Conservation (phyloP, 2,329 filamentous ascomycete species). For the Scytalidium lignicola region DNA sequence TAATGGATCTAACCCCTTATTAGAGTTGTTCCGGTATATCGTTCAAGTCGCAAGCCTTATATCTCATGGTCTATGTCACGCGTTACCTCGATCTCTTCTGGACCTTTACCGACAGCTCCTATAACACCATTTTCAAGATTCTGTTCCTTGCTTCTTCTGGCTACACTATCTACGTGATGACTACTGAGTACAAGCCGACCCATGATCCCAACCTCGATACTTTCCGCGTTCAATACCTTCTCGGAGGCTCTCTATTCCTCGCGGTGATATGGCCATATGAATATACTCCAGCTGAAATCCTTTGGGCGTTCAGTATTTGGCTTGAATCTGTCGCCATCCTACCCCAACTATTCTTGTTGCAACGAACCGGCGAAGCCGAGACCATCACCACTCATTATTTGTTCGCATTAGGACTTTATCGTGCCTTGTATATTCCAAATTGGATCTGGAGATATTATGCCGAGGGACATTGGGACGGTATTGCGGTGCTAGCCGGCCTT, state of each 20-base stretch:
- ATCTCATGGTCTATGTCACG: slow-evolving; percentile 88
- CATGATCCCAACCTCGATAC: slow-evolving; percentile 97
- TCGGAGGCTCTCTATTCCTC: slow-evolving; percentile 73
- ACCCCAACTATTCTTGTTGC: slow-evolving; percentile 96
- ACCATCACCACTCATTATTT: slow-evolving; percentile 99
- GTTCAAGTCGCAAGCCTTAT: slow-evolving; percentile 96
- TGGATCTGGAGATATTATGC: slow-evolving; percentile 90
- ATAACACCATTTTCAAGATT: slow-evolving; percentile 95
- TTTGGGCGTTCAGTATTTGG: slow-evolving; percentile 99
- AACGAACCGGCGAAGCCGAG: slow-evolving; percentile 94
- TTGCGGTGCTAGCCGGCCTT: slow-evolving; percentile 82
- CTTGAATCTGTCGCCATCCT: slow-evolving; percentile 94
- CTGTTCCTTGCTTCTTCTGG: slow-evolving; percentile 85
- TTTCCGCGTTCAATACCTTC: slow-evolving; percentile 92
- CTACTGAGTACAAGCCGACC: slow-evolving; percentile 93
- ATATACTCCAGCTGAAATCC: slow-evolving; percentile 78
- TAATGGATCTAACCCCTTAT: not conserved
- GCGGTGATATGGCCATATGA: slow-evolving; percentile 80
- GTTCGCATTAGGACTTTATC: slow-evolving; percentile 86
- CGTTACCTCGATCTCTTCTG: slow-evolving; percentile 92
- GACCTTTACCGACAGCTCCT: slow-evolving; percentile 64
- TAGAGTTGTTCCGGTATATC: slow-evolving; percentile 84
- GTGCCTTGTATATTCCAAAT: slow-evolving; percentile 95
- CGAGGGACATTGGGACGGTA: slow-evolving; percentile 78
- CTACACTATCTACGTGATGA: slow-evolving; percentile 98